Base-by-base conservation (phyloP, 2,329 filamentous ascomycete genomes). In the Beauveria sp. region DNA sequence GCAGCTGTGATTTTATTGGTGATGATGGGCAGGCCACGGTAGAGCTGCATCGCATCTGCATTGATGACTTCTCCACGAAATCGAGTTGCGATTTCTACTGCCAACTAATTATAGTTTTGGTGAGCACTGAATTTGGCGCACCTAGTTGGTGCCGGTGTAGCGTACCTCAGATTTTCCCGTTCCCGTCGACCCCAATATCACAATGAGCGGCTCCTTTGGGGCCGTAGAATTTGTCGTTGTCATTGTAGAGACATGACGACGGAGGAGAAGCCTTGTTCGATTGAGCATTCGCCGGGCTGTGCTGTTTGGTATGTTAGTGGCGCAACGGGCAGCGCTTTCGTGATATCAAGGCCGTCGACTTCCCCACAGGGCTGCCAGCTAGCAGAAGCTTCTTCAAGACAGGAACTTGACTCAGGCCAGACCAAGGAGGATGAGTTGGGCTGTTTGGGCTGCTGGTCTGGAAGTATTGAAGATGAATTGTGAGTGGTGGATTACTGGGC, bases 31-130 rank as follows among this genome's bases (percentile, higher is more conserved):
- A 99, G 78, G 3, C 94, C 94, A 58, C 84, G 83, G 73, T 99
- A 99, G 76, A 99, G 86, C 72, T 99, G 94, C 92, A 99, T 96
- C 44, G 94, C 94, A 79, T 99, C 94, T 52, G 91, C 91, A 71
- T 99, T 99, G 76, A 99, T 92, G 57, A 99, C 84, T 74, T 99
- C 94, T 70, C 96, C 94, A 73, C 94, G 87, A 75, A 92, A 92
- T 24, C 82, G 84, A 47, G 81, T 81, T 1, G 96, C 94, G 56
- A 99, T 77, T 64, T 96, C 91, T 46, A 99, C 88, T 9, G 94
- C 94, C 66, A 97, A 83, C 92, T 96, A 28, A 37, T 34, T 12
- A 64, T 6, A 5, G 34, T 22, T 18, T 46, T 30, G 14, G 10
- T 44, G 22, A 22, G n/a, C 20, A 34, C 24, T 51, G 28, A 52